Evolutionary conservation across 352 stramenopile species (phyloP), one percentile per base, ranked within the genome.

Genomic region (Phytophthora cactorum): DNA sequence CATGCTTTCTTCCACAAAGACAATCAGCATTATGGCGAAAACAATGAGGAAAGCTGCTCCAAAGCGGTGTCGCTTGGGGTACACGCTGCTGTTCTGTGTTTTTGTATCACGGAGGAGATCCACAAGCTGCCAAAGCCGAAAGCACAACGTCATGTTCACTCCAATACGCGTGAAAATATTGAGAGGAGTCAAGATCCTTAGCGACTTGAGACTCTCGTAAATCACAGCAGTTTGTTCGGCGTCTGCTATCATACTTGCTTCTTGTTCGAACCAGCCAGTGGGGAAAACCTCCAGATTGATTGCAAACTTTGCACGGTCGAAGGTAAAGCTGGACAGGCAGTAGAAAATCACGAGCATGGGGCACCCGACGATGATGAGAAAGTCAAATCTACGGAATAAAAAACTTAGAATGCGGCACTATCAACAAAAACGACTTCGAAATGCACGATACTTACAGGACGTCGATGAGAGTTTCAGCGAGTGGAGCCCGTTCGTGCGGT

Each of bases 131-230:
- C 38, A 22, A 1, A 77, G 38, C 0, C 74, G 67, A 11, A 66
- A 54, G 14, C 58, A 77, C 2, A 85, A 53, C 0, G 54, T 53
- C 6, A 74, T 10, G 38, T 78, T 76, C 4, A 72, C 72, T 0
- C 71, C 68, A 10, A 82, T 53, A 1, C 65, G 55, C 3, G 67
- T 65, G 28, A 81, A 74, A 11, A 75, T 59, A n/a, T 64, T 53
- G 2, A 77, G 32, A 0, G 34, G 29, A 1, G 75, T 74, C 32
- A 69, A 56, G 47, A 82, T 77, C 0, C 75, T 63, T 2, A 83
- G 56, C 0, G 66, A 74, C 14, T 46, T 46, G 41, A 46, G 41
- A 22, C 15, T 46, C n/a, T 46, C 41, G 41, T 46, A 46, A 12
- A 46, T 22, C 11, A 46, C 41, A 4, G 12, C 41, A 5, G 41